Conservation (phyloP, 108 stramenopile genomes). For the Nannochloropsis granulata region DNA sequence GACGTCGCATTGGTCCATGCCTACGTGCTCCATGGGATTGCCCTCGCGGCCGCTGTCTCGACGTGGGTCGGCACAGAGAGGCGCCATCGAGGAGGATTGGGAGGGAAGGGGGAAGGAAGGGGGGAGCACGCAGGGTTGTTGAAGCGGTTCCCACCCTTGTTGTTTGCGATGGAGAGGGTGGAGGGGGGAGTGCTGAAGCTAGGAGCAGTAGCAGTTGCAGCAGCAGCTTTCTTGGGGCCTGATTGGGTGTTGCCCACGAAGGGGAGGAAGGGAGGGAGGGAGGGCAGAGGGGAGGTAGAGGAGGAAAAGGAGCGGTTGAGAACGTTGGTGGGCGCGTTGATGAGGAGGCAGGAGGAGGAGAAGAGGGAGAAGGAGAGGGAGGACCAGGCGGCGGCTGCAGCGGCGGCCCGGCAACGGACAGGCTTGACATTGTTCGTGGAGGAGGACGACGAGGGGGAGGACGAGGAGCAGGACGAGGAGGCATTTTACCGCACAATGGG, state of each 20-base stretch:
- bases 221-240: neutral
- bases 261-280: neutral
- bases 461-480: neutral
- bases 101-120: neutral
- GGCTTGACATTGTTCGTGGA: too few relatives aligned
- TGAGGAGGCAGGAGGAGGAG: neutral
- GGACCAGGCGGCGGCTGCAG: neutral
- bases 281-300: neutral
- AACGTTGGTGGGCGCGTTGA: neutral
- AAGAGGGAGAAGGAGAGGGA: neutral
- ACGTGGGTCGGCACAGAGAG: neutral
- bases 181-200: neutral
- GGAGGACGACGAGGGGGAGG: neutral
- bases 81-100: neutral
- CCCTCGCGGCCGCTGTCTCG: neutral
- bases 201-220: neutral
- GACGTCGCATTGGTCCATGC: neutral
- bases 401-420: neutral
- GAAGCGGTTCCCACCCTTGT: neutral
- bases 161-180: neutral
- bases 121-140: neutral
- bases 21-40: neutral
- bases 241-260: neutral
- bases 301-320: neutral
- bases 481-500: neutral